Percentiles rank a stretch among this genome's conserved stretches.
phyloP scores from a whole-genome alignment of 2,329 filamentous ascomycete genomes.

The Periglandula ipomoeae region DNA sequence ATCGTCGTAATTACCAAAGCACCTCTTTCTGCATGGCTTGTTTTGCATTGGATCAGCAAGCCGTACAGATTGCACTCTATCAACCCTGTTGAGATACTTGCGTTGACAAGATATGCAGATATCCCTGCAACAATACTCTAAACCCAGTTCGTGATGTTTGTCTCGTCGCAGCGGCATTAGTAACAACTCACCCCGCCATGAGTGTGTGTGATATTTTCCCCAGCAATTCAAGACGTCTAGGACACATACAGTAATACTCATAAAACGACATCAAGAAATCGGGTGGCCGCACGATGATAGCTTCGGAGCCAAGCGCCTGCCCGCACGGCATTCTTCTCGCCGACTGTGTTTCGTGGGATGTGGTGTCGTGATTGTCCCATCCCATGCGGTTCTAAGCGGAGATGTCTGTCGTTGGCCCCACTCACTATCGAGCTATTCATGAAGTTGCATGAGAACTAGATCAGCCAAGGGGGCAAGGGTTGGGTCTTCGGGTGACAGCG shows the following conservation, averaged over 20 bases:
- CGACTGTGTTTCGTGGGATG: too few relatives aligned
- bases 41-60: neutral
- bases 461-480: neutral
- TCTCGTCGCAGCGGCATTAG: neutral
- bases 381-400: neutral
- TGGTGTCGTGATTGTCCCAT: too few relatives aligned
- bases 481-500: neutral
- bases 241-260: too few relatives aligned
- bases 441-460: neutral
- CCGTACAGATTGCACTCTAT: neutral
- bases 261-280: too few relatives aligned
- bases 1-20: neutral
- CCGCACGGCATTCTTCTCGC: too few relatives aligned
- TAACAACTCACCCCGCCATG: neutral
- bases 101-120: neutral
- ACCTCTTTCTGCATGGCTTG: neutral
- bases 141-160: neutral
- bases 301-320: too few relatives aligned
- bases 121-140: neutral
- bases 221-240: too few relatives aligned
- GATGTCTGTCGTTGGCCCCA: neutral
- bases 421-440: neutral
- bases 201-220: neutral
- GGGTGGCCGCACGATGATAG: too few relatives aligned
- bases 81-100: neutral